Conservation (phyloP, 192 early-diverging fungal genomes). For the Allomyces javanicus region DNA sequence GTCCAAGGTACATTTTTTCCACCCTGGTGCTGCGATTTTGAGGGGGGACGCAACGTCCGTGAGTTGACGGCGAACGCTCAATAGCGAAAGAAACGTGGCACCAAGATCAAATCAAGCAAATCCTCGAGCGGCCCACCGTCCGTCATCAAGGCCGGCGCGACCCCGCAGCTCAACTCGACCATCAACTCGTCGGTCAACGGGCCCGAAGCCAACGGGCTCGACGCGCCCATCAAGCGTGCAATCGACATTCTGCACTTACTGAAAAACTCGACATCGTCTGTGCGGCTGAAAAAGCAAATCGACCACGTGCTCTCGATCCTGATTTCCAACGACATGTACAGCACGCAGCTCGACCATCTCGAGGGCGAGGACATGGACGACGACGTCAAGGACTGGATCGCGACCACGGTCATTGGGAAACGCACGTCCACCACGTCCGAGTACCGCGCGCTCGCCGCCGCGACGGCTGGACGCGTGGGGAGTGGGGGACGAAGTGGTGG, state of each 20-base stretch:
- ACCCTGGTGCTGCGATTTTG: too few species aligned
- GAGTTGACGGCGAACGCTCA: too few species aligned
- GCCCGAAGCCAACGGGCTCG: conserved; percentile 25
- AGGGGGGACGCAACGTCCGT: too few species aligned
- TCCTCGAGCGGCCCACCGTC: too few species aligned
- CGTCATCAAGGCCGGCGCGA: too few species aligned
- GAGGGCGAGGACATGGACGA: conserved; percentile 29
- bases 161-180: too few species aligned
- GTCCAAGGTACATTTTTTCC: not conserved
- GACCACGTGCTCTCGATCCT: conserved; percentile 25
- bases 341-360: conserved; percentile 27
- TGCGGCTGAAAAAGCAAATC: conserved; percentile 19
- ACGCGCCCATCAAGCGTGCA: conserved; percentile 27
- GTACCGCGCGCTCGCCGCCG: not conserved
- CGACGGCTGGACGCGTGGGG: too few species aligned
- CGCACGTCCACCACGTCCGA: not conserved
- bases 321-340: conserved; percentile 23
- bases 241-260: conserved; percentile 22
- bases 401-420: conserved; percentile 6
- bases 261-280: conserved; percentile 12
- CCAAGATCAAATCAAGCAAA: too few species aligned
- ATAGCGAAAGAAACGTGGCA: too few species aligned
- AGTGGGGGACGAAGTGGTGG: conserved; percentile 1
- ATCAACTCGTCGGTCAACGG: not conserved
- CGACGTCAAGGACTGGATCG: conserved; percentile 31